Conservation (phyloP, 192 early-diverging fungal species). For the Backusella psychrophila region DNA sequence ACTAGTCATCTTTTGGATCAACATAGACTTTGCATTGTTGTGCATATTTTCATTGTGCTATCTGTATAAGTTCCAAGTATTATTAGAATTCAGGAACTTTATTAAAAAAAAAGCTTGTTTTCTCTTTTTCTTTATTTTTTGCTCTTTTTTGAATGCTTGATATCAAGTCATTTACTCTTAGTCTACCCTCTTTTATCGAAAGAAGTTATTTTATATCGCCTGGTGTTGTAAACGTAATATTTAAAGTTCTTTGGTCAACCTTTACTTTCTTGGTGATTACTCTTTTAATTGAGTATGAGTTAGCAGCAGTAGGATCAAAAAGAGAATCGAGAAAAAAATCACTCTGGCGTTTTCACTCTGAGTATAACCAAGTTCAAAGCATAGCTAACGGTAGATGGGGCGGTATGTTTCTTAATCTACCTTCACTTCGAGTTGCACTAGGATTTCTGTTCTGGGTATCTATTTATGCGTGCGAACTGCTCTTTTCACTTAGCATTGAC, state of each 20-base stretch:
- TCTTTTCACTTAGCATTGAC: background rate
- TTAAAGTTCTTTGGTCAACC: background rate
- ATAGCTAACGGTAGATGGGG: background rate
- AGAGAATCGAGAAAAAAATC: background rate
- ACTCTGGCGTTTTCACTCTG: background rate
- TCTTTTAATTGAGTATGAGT: background rate
- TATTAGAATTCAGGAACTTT: background rate
- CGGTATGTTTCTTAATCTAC: background rate
- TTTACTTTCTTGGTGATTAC: background rate
- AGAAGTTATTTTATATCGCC: background rate
- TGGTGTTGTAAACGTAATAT: background rate
- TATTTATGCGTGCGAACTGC: background rate
- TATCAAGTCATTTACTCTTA: background rate
- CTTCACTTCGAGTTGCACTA: background rate
- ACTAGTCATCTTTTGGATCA: background rate
- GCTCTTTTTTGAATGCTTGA: background rate
- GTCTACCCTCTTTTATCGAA: background rate
- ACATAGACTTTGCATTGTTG: background rate
- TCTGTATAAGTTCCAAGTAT: background rate
- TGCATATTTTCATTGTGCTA: background rate
- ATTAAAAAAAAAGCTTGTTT: background rate
- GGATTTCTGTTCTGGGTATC: background rate
- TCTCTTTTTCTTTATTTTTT: background rate
- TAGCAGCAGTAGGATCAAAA: background rate
- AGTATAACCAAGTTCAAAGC: background rate